These are phyloP conservation scores for Zymoseptoria passerinii DNA, from an alignment of 2,329 filamentous ascomycete species.

Conservation along the genomic window DNA sequence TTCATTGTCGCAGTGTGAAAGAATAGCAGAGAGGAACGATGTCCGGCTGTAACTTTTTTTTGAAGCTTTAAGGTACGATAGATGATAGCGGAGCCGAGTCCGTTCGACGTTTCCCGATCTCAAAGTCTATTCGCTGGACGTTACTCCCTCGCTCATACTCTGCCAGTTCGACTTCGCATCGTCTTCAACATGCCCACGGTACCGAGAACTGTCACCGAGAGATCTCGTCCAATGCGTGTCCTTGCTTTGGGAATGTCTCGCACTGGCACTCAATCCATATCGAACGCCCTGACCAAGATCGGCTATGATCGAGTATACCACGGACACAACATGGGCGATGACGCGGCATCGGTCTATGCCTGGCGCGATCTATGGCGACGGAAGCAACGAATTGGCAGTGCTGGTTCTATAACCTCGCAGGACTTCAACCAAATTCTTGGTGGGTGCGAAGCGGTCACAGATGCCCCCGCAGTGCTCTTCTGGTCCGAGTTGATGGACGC, in stretches of 20 bases:
- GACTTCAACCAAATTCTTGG: conserved; percentile 11
- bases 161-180: neutral
- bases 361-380: conserved; percentile 8
- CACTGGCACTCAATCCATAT: conserved; percentile 20
- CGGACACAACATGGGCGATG: conserved; percentile 12
- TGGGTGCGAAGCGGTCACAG: conserved; percentile 5
- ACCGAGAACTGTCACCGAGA: neutral
- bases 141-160: neutral
- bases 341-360: conserved; percentile 9
- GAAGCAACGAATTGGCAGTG: conserved; percentile 6
- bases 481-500: conserved; percentile 21
- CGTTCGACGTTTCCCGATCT: neutral
- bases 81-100: neutral
- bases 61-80: neutral
- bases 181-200: conserved; percentile 28
- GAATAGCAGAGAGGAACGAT: neutral
- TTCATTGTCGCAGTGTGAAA: conserved; percentile 50
- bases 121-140: neutral
- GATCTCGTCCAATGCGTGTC: conserved; percentile 14
- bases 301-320: conserved; percentile 19
- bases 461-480: conserved; percentile 17
- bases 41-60: neutral
- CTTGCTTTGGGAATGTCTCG: conserved; percentile 18
- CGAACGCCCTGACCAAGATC: conserved; percentile 12
- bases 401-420: neutral